phyloP scores from a whole-genome alignment of 2,329 filamentous ascomycete species.

The Rutstroemia sp. region DNA sequence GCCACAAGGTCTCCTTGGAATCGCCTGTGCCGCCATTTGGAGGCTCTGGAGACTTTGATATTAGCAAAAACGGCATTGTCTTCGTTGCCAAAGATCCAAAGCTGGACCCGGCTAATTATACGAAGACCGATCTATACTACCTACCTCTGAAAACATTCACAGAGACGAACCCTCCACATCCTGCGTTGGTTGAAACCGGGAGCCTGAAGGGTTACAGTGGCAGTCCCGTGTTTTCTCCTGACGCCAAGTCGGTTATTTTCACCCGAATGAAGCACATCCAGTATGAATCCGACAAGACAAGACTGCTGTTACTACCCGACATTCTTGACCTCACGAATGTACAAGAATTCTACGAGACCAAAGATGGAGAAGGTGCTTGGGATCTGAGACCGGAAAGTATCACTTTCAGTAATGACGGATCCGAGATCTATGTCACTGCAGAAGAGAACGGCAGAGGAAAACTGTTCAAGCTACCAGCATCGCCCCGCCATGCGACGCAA shows the following conservation, averaged over 20 bases:
- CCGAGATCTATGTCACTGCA: constrained; percentile 63
- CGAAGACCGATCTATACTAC: constrained; percentile 76
- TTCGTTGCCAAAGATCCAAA: constrained; percentile 71
- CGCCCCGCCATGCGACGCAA: constrained; percentile 40
- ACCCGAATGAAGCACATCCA: constrained; percentile 67
- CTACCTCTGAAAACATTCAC: constrained; percentile 56
- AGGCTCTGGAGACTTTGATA: constrained; percentile 72
- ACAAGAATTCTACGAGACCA: constrained; percentile 53
- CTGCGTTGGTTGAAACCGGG: constrained; percentile 48
- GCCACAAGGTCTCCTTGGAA: constrained; percentile 40
- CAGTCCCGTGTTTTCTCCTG: constrained; percentile 65
- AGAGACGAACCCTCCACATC: constrained; percentile 41
- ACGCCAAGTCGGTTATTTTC: constrained; percentile 66
- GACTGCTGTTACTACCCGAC: constrained; percentile 57
- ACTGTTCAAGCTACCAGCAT: constrained; percentile 55
- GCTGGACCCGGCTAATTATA: constrained; percentile 64
- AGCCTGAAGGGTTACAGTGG: constrained; percentile 56
- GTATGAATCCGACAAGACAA: constrained; percentile 76
- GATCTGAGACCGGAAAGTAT: constrained; percentile 50
- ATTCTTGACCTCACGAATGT: constrained; percentile 49
- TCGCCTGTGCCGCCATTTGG: constrained; percentile 73
- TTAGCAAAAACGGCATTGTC: constrained; percentile 56
- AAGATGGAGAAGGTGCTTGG: constrained; percentile 57
- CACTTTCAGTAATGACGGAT: constrained; percentile 50
- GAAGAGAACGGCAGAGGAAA: constrained; percentile 59